phyloP scores from a whole-genome alignment of 495 filamentous ascomycete genomes.

The Podospora conica region DNA sequence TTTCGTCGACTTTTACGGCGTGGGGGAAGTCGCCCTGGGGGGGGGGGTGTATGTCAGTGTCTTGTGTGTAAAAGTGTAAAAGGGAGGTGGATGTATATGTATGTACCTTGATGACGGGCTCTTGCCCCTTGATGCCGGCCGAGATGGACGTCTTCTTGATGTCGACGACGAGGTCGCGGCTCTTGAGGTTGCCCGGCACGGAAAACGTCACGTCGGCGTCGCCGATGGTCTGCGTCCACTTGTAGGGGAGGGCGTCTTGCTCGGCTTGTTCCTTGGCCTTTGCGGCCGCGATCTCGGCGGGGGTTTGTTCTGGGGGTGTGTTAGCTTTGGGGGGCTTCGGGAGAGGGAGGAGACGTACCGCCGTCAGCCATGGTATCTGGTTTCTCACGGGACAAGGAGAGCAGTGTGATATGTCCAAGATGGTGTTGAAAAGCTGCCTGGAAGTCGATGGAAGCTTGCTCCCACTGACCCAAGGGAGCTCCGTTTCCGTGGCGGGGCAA shows the following conservation, averaged over 20 bases:
- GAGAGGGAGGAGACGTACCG: slow-evolving; percentile 3
- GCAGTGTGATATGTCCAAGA: not conserved
- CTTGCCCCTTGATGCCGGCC: slow-evolving; percentile 83
- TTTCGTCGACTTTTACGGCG: slow-evolving; percentile 73
- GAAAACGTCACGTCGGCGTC: slow-evolving; percentile 75
- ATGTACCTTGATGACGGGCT: slow-evolving; percentile 74
- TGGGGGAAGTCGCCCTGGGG: slow-evolving; percentile 77
- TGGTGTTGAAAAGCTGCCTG: slow-evolving; percentile 6
- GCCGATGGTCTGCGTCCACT: slow-evolving; percentile 93
- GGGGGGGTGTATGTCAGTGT: slow-evolving; percentile 4
- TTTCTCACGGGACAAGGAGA: not conserved
- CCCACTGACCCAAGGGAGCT: slow-evolving; percentile 2
- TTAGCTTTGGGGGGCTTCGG: slow-evolving; percentile 15
- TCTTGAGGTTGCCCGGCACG: slow-evolving; percentile 74
- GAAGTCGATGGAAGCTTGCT: slow-evolving; percentile 23
- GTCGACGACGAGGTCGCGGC: slow-evolving; percentile 74
- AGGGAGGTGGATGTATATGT: not conserved
- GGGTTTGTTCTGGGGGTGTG: slow-evolving; percentile 40
- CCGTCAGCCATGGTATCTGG: slow-evolving; percentile 25
- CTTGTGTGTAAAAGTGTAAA: not conserved
- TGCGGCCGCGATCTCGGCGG: slow-evolving; percentile 61
- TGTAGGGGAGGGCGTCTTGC: slow-evolving; percentile 90
- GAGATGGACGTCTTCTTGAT: slow-evolving; percentile 73
- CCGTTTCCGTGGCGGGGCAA: slow-evolving; percentile 14
- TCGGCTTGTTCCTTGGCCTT: slow-evolving; percentile 76